Evolutionary conservation across 306 rosid genomes (phyloP), one percentile per base, ranked within the genome.

Genomic region (Luffa aegyptiaca): DNA sequence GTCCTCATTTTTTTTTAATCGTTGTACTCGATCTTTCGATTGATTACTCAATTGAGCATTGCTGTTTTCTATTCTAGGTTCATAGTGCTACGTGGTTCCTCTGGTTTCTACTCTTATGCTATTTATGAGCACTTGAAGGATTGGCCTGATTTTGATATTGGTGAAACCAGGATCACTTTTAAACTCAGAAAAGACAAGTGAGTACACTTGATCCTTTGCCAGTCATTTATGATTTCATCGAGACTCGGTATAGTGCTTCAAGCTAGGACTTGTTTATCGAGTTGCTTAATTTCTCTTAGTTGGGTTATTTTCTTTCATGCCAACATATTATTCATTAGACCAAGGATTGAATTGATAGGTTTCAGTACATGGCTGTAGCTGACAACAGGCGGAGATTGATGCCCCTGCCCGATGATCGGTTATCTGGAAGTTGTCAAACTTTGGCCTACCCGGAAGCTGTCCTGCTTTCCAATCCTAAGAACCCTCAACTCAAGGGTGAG

Each of bases 181-280:
- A 94, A 92, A 85, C 97, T 94, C 78, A 86, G 97, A 84, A 94
- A 92, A 87, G 95, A 92, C 79, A 94, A 90, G 98, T 93, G 68
- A 75, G 45, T 80, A 72, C 72, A 61, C 77, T 73, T 44, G 13
- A 73, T 73, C 57, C 51, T 73, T 48, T 49, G 31, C 7, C 3
- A 48, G 39, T 14, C 57, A 20, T 73, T 48, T 49, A 73, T 73
- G 77, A 35, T 35, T 49, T 48, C 59, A 49, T 46, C 3, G 44
- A 14, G 74, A 41, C 74, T 35, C 16, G 10, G 10, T 4, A 31
- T 33, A 35, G 9, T 7, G 49, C 35, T 37, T 76, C 52, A 4
- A 37, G 66, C 79, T 42, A 10, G 36, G 76, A 73, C 61, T 73
- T 46, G 61, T 7, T 31, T 73, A 73, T 73, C 21, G 44, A 31